Conservation (phyloP, 331 rosid genomes). For the Acacia concinna region DNA sequence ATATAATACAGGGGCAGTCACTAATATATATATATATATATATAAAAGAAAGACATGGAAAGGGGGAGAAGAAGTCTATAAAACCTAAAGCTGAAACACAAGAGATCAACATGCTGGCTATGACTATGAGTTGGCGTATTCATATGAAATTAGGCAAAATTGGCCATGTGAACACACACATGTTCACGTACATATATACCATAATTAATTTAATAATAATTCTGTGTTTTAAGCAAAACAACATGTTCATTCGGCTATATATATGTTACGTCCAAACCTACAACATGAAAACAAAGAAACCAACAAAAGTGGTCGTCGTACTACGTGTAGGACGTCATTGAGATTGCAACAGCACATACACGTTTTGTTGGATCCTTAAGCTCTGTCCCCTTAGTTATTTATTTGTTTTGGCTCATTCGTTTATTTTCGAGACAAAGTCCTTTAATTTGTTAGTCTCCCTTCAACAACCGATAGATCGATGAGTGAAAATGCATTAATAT, state of each 20-base stretch:
- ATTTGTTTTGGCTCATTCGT: conserved; percentile 8
- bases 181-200: conserved; percentile 29
- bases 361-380: conserved; percentile 16
- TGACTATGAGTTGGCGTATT: conserved; percentile 4
- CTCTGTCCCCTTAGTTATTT: conserved; percentile 27
- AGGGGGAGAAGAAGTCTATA: not conserved
- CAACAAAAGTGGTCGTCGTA: not conserved
- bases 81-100: not conserved
- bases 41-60: not conserved
- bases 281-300: not conserved
- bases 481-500: conserved; percentile 41
- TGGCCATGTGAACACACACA: conserved; percentile 32
- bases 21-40: too few relatives aligned
- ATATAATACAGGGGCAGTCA: too few relatives aligned
- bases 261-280: not conserved
- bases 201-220: conserved; percentile 16
- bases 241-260: not conserved
- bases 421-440: not conserved
- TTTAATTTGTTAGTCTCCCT: conserved; percentile 25
- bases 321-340: not conserved
- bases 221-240: not conserved
- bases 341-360: conserved; percentile 22
- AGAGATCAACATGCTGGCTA: not conserved
- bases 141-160: not conserved
- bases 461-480: conserved; percentile 29